Evolutionary conservation across 2,329 filamentous ascomycete genomes (phyloP), one percentile per base, ranked within the genome.

Genomic region (Eurotiales sp.): DNA sequence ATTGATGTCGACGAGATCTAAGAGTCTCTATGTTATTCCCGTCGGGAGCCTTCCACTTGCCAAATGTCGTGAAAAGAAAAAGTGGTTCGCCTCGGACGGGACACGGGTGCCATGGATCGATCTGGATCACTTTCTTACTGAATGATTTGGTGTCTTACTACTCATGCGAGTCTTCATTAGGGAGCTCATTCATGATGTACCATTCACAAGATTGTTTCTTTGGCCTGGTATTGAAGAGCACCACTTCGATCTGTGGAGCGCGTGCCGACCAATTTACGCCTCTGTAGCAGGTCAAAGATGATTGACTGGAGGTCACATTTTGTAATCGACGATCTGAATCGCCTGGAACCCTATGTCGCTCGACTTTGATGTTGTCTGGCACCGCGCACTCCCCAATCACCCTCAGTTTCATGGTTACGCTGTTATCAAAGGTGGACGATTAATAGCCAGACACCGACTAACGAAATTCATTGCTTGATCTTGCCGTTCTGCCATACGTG

Each of bases 1-100:
- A 85, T 96, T 66, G 90, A 95, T 71, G 89, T 96, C 70, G 92
- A 97, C 77, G 90, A 96, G 73, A 96, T 97, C 72, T 96, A 84
- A 82, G 68, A 50, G 34, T 25, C 43, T 55, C 27, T 17, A 44
- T 52, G 56, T 61, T 58, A 60, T 57, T 11, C 41, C 50, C 36
- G 46, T 30, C 45, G n/a, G n/a, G 40, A 37, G 37, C 40, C 43
- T 53, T 43, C 34, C 19, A 36, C 29, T 34, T 51, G 34, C 8
- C 34, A 21, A 37, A 27, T 27, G 25, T 45, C 12, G n/a, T n/a
- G 32, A 45, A 15, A 45, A 29, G 25, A 23, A 41, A 37, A 39
- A 15, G 29, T 53, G 51, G 51, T 46, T 39, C 34, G 32, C 50
- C 44, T 41, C 51, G 15, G 29, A 27, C 39, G 45, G 51, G 44